Evolutionary conservation across 169 alveolate species (phyloP).

Genomic region (Plasmodium adleri): DNA sequence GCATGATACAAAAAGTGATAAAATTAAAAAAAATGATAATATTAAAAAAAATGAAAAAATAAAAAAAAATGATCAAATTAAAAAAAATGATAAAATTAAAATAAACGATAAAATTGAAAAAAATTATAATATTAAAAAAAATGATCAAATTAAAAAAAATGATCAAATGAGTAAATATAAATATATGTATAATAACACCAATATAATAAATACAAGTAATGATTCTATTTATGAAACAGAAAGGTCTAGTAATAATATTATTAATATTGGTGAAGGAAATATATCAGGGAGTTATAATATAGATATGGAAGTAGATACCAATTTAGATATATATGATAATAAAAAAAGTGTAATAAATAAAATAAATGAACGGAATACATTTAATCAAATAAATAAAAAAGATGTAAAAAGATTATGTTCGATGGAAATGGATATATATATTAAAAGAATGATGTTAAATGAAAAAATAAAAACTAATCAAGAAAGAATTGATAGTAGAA

Average conservation of each 20-base stretch:
- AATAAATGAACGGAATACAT: neutral
- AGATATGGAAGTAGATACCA: too few species aligned
- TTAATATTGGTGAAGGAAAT: too few species aligned
- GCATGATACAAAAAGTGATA: neutral
- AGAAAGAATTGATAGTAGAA: constrained; percentile 45
- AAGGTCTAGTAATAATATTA: too few species aligned
- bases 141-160: neutral
- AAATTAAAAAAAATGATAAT: neutral
- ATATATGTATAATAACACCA: too few species aligned
- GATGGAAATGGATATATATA: constrained; percentile 50
- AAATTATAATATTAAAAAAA: neutral
- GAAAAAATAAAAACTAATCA: constrained; percentile 57
- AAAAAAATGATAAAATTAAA: neutral
- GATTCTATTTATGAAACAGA: too few species aligned
- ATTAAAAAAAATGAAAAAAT: neutral
- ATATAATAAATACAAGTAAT: too few species aligned
- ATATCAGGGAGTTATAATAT: too few species aligned
- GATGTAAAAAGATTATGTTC: constrained; percentile 8
- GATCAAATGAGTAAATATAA: neutral
- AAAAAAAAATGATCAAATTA: neutral
- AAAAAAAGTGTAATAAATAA: neutral
- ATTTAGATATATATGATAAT: too few species aligned
- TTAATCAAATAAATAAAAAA: neutral
- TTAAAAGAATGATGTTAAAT: constrained; percentile 62
- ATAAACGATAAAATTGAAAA: neutral